phyloP scores from a whole-genome alignment of 2,329 filamentous ascomycete species.

The Claviceps digitariae region DNA sequence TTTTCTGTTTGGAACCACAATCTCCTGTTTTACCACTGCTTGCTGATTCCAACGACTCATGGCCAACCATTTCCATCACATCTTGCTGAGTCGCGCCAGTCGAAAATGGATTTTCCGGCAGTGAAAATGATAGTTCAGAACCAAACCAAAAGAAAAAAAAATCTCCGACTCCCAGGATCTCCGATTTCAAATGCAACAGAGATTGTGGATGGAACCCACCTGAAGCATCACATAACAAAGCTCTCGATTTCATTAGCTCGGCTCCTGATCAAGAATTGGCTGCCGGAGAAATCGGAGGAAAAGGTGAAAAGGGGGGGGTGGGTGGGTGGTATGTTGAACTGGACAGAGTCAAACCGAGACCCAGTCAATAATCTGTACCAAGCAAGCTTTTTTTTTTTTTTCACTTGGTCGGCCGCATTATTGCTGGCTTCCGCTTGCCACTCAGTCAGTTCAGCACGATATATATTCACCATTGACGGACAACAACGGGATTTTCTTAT shows the following conservation, averaged over 20 bases:
- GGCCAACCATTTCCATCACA: no score
- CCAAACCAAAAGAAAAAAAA: background rate
- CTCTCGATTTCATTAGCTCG: background rate
- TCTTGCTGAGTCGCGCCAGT: no score
- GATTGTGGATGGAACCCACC: background rate
- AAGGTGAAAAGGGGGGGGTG: background rate
- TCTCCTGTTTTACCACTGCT: no score
- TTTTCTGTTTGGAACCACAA: no score
- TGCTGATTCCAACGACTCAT: no score
- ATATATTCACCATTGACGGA: background rate
- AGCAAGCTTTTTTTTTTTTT: background rate
- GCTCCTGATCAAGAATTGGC: background rate
- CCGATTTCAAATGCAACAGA: background rate
- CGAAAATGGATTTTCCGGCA: no score
- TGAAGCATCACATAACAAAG: background rate
- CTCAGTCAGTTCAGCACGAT: background rate
- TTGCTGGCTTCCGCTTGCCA: background rate
- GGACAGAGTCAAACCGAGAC: background rate
- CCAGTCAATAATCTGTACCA: background rate
- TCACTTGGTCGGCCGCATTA: background rate
- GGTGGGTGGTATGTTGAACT: background rate
- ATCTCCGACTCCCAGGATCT: background rate
- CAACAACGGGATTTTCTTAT: background rate
- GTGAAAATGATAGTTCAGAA: no score
- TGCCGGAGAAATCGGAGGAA: background rate